Conservation (phyloP, 2,329 filamentous ascomycete species). For the Periconia sp. region DNA sequence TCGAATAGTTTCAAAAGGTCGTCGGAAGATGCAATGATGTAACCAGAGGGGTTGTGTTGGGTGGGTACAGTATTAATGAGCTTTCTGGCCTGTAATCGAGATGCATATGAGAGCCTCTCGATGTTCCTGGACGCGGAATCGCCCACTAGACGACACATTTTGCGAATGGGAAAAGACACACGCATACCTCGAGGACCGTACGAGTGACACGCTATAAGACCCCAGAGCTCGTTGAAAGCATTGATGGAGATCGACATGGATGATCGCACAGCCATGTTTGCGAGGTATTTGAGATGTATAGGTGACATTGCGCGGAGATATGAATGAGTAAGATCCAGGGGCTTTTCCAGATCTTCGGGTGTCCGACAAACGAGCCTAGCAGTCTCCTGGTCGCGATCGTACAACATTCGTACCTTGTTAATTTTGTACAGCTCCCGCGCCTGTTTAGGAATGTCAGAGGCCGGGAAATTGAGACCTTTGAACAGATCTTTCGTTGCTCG, state of each 20-base stretch:
- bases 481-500: slow-evolving; percentile 79
- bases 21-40: slow-evolving; percentile 87
- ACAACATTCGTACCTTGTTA: slow-evolving; percentile 85
- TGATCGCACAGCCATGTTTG: slow-evolving; percentile 87
- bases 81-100: slow-evolving; percentile 80
- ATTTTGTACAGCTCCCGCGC: slow-evolving; percentile 86
- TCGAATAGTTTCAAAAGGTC: slow-evolving; percentile 82
- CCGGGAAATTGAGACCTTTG: slow-evolving; percentile 85
- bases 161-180: slow-evolving; percentile 88
- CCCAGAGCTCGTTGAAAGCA: slow-evolving; percentile 83
- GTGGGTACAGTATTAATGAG: slow-evolving; percentile 84
- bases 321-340: slow-evolving; percentile 80
- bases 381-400: slow-evolving; percentile 79
- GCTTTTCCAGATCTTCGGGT: slow-evolving; percentile 69
- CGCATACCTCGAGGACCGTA: slow-evolving; percentile 80
- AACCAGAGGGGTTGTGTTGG: slow-evolving; percentile 79
- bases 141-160: slow-evolving; percentile 86
- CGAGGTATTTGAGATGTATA: slow-evolving; percentile 83
- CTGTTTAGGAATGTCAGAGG: slow-evolving; percentile 82
- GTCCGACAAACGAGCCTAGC: slow-evolving; percentile 80
- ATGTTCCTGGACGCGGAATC: slow-evolving; percentile 87
- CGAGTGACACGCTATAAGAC: slow-evolving; percentile 80
- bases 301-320: slow-evolving; percentile 90
- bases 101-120: slow-evolving; percentile 83
- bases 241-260: slow-evolving; percentile 96